Evolutionary conservation across 225 moss, liverwort and hornwort species (phyloP).

Genomic region (Rhytidiadelphus loreus): DNA sequence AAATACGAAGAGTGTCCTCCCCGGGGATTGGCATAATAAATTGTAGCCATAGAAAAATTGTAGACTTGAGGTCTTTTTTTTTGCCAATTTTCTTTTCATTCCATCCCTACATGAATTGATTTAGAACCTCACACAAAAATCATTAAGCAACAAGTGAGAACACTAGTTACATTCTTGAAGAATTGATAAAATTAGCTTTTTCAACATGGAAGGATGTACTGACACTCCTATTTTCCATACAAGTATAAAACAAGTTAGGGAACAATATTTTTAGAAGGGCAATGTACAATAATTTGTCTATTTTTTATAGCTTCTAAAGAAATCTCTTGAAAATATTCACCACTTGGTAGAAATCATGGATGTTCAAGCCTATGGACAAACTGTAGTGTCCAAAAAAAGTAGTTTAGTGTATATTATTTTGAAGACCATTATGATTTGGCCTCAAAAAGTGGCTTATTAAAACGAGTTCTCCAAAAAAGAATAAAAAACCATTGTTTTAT

Average conservation of each 20-base stretch:
- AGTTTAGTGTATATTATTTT: accelerated
- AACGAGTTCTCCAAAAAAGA: not conserved
- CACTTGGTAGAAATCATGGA: accelerated
- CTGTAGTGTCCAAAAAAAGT: not conserved
- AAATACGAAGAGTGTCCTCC: too few relatives aligned
- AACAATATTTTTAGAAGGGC: not conserved
- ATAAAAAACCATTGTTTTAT: too few relatives aligned
- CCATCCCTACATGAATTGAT: not conserved
- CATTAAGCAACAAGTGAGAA: not conserved
- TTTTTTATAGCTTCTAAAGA: not conserved
- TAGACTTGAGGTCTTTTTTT: not conserved
- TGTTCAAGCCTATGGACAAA: accelerated
- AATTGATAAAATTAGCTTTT: not conserved
- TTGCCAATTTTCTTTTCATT: not conserved
- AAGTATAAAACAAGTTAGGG: too few relatives aligned
- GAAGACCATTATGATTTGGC: not conserved
- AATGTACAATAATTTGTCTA: not conserved
- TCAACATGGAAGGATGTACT: not conserved
- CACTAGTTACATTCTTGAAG: not conserved
- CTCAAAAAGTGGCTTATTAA: not conserved
- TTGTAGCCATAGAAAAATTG: not conserved
- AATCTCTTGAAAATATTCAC: not conserved
- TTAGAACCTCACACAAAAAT: not conserved
- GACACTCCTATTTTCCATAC: accelerated
- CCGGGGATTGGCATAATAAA: too few relatives aligned